Base-by-base conservation (phyloP, 2,329 filamentous ascomycete genomes). In the Acephala macrosclerotiorum region DNA sequence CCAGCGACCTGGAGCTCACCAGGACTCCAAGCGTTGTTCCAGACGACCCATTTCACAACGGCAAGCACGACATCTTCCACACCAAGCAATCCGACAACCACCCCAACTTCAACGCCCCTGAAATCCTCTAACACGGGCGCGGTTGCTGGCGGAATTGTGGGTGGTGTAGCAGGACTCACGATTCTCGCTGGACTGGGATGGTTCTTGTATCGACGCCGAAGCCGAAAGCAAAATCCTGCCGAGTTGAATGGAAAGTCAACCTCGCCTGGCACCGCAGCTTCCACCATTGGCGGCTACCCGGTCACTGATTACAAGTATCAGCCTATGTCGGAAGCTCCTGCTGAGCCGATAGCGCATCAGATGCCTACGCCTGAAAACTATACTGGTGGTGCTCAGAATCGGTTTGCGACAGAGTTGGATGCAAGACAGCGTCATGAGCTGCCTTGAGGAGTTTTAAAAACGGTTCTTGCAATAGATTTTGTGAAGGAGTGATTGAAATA, bases 141-240 rank as follows among this genome's bases (percentile, higher is more conserved):
- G 2, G 66, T 71, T 12, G 69, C 53, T 9, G 65, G 69, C 6
- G 69, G 67, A 29, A 65, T 69, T 18, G 65, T 69, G 11, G 68
- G 66, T 25, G 67, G 69, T 6, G 51, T 69, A 11, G 49, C 53
- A 5, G 69, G 59, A 4, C 51, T 71, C 9, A 61, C 62, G 2
- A 18, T 49, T 22, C 45, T 69, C n/a, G 60, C 58, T 2, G 59
- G 56, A 14, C 7, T 66, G 5, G 45, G 65, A 49, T 64, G 51
- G 33, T 66, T 71, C 65, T 66, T 55, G 18, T 22, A 49, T 26
- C 56, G 60, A 20, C 51, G 64, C 26, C 64, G 57, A 18, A 60
- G 57, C 33, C 56, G 51, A 1, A 42, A 53, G 2, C 22, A 14
- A 1, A 26, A 53, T 22, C 14, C 11, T 16, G 22, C 49, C 16